Conservation (phyloP, 331 rosid species). For the Stylosanthes scabra region DNA sequence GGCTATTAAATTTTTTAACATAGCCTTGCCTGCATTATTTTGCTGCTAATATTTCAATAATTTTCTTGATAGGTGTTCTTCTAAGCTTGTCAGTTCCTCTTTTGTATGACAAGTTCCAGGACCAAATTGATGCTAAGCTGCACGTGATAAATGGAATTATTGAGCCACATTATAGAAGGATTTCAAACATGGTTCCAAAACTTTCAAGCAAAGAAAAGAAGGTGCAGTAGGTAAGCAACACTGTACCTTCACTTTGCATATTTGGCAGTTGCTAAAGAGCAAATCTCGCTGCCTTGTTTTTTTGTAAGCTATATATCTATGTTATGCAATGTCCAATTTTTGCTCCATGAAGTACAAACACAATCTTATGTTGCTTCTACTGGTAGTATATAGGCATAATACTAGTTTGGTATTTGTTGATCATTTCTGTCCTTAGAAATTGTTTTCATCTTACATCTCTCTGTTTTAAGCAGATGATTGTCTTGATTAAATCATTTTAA, state of each 20-base stretch:
- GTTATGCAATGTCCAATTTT: constrained; percentile 18
- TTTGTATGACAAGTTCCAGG: constrained; percentile 88
- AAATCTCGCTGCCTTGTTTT: not conserved
- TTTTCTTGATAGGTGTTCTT: constrained; percentile 66
- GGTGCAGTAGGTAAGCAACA: constrained; percentile 67
- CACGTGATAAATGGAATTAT: constrained; percentile 48
- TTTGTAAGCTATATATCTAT: constrained; percentile 13
- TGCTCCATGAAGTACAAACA: not conserved
- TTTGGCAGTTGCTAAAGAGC: constrained; percentile 24
- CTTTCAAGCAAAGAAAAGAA: constrained; percentile 77
- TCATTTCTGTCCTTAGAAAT: constrained; percentile 1
- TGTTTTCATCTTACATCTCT: not conserved
- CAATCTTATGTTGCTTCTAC: constrained; percentile 11
- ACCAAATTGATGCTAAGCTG: constrained; percentile 67
- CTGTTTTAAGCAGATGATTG: constrained; percentile 4
- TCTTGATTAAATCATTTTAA: not conserved
- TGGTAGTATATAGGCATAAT: constrained; percentile 23
- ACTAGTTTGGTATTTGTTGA: constrained; percentile 8
- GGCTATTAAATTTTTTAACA: not conserved
- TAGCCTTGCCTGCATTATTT: constrained; percentile 6
- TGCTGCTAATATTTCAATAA: constrained; percentile 18
- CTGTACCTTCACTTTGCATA: constrained; percentile 17
- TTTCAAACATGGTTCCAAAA: constrained; percentile 68
- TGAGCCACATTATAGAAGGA: constrained; percentile 61
- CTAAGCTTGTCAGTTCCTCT: constrained; percentile 86